Evolutionary conservation across 805 yeast genomes (phyloP).

Genomic region (Metschnikowia bowlesiae): DNA sequence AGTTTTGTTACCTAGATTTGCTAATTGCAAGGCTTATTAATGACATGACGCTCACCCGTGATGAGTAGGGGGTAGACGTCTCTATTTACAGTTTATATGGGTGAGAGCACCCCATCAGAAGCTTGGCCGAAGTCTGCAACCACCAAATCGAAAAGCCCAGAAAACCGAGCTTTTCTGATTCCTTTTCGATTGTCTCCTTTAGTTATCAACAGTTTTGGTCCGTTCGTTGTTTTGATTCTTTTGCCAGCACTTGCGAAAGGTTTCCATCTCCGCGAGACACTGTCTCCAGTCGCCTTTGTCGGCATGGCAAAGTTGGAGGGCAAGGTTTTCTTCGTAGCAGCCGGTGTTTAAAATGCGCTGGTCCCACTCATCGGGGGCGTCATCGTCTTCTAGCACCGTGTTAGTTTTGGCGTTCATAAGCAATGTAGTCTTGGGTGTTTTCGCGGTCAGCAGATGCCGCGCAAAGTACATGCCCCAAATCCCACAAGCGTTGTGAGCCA

Average conservation of each 20-base stretch:
- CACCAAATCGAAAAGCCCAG: too few species aligned
- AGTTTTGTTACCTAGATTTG: too few species aligned
- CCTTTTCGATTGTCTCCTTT: neutral
- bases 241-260: conserved; percentile 63
- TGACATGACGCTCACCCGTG: too few species aligned
- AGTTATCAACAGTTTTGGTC: conserved; percentile 35
- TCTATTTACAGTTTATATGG: too few species aligned
- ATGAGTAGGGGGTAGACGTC: too few species aligned
- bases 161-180: too few species aligned
- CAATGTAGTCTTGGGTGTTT: neutral
- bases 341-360: conserved; percentile 70
- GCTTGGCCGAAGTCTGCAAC: too few species aligned
- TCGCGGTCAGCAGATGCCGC: neutral
- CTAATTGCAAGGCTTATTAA: too few species aligned
- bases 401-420: neutral
- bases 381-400: conserved; percentile 29
- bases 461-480: neutral
- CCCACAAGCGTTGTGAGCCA: neutral
- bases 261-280: conserved; percentile 52
- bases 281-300: conserved; percentile 80
- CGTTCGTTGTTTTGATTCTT: conserved; percentile 51
- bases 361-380: conserved; percentile 75
- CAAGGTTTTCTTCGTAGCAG: conserved; percentile 67
- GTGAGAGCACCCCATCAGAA: too few species aligned
- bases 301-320: conserved; percentile 71